Base-by-base conservation (phyloP, 2,329 filamentous ascomycete species). In the Trichoderma atrobrunneum region DNA sequence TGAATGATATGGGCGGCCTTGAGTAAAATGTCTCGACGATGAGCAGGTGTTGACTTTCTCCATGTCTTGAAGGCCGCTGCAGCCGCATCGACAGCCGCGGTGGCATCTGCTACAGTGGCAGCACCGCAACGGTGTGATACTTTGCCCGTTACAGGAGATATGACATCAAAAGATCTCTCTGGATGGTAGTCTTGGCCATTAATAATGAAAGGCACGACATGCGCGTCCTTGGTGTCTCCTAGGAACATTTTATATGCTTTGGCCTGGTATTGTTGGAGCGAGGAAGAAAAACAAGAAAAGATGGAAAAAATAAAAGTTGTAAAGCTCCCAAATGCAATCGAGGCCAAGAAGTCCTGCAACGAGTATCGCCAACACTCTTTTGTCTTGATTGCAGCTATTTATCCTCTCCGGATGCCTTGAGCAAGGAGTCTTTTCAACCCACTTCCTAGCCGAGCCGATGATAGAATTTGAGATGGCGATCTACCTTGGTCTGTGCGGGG, bases 61-160 rank as follows among this genome's bases (percentile, higher is more conserved):
- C 93, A 97, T 72, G 86, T 82, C 57, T 87, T 87, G 80, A 93
- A 91, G 1, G 93, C 93, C 16, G 85, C 84, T n/a, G 89, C 84
- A 0, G 93, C 92, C 7, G 85, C 81, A 30, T 80, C 76, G 68
- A 85, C 81, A 11, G 90, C 87, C 11, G 83, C 81, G 21, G 87
- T 81, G 32, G 90, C 90, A 74, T 88, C 84, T 3, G 83, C 81
- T 61, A 87, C 87, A 48, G 86, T 82, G 3, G 89, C 88, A 39
- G 87, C 88, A 39, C 86, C 85, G 72, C 87, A 88, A 71, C 86
- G 84, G 74, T 87, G 83, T 77, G 90, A 84, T 51, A 89, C 78
- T 16, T 87, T 77, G 28, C 78, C 88, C 76, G 80, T 88, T 77
- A 63, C 78, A 3, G 92, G 91, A 64, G 85, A 88, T 74, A 84